These are phyloP conservation scores for Isatis tinctoria DNA, from an alignment of 345 rosid species.

Conservation along the genomic window DNA sequence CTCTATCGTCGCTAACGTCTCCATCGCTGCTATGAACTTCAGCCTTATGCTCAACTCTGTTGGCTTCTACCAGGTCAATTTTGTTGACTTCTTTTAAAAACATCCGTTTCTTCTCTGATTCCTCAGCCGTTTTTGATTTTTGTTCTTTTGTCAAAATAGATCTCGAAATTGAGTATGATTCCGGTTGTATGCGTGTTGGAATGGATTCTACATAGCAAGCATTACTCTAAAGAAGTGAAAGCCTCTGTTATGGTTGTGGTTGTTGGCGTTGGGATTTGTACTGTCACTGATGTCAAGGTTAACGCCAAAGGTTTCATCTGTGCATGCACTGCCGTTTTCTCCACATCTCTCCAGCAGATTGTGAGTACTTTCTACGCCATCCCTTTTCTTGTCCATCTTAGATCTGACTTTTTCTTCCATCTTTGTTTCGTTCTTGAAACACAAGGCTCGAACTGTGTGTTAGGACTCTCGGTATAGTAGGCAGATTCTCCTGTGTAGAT, in stretches of 20 bases:
- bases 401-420: background rate
- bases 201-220: slow-evolving; percentile 86
- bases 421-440: too few relatives aligned
- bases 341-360: slow-evolving; percentile 92
- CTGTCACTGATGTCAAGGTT: slow-evolving; percentile 91
- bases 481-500: background rate
- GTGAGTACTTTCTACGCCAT: slow-evolving; percentile 41
- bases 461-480: background rate
- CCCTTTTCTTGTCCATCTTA: background rate
- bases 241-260: slow-evolving; percentile 80
- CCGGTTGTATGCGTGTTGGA: slow-evolving; percentile 96
- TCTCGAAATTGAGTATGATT: slow-evolving; percentile 94
- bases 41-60: slow-evolving; percentile 97
- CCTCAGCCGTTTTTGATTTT: too few relatives aligned
- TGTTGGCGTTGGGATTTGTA: slow-evolving; percentile 89
- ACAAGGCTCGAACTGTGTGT: background rate
- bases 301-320: slow-evolving; percentile 89
- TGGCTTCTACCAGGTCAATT: slow-evolving; percentile 66
- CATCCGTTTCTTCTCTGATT: too few relatives aligned
- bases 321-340: slow-evolving; percentile 77
- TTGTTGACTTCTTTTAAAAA: too few relatives aligned
- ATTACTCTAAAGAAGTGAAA: slow-evolving; percentile 73
- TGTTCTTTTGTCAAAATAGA: slow-evolving; percentile 30
- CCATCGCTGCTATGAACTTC: slow-evolving; percentile 86
- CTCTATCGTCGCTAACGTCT: slow-evolving; percentile 74